A percentile compares a stretch with the other conserved stretches of the same genome.
Conservation (phyloP, 768 basidiomycete species). For the Phlegmacium glaucopus region DNA sequence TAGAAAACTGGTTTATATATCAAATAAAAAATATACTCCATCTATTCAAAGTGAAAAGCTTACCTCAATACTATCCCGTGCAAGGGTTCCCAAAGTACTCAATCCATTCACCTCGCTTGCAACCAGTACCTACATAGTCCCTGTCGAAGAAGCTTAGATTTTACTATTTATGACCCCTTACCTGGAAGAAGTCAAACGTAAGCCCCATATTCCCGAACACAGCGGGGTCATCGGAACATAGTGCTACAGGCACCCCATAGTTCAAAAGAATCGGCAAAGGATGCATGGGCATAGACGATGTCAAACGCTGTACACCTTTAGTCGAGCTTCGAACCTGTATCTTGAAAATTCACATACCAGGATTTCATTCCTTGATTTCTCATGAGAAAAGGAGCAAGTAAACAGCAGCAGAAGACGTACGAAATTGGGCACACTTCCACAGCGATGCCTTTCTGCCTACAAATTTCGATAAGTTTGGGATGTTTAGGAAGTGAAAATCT, state of each 20-base stretch:
- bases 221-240: conserved; percentile 75
- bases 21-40: neutral
- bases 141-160: neutral
- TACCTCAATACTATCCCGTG: conserved; percentile 64
- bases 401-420: conserved; percentile 38
- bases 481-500: conserved; percentile 79
- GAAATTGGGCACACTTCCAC: conserved; percentile 82
- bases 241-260: conserved; percentile 66
- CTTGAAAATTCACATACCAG: conserved; percentile 38
- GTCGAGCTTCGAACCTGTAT: neutral
- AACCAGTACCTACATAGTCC: conserved; percentile 49
- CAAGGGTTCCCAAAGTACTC: conserved; percentile 56
- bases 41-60: conserved; percentile 3
- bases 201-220: conserved; percentile 78
- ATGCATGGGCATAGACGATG: conserved; percentile 79
- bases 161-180: conserved; percentile 15
- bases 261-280: conserved; percentile 71
- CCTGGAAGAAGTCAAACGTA: conserved; percentile 78
- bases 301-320: conserved; percentile 48
- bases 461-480: conserved; percentile 66
- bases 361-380: conserved; percentile 58
- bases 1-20: conserved; percentile 45
- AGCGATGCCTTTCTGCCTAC: conserved; percentile 58
- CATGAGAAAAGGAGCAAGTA: conserved; percentile 2
- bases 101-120: conserved; percentile 66